phyloP scores from a whole-genome alignment of 805 yeast genomes.

The Candida corydali region DNA sequence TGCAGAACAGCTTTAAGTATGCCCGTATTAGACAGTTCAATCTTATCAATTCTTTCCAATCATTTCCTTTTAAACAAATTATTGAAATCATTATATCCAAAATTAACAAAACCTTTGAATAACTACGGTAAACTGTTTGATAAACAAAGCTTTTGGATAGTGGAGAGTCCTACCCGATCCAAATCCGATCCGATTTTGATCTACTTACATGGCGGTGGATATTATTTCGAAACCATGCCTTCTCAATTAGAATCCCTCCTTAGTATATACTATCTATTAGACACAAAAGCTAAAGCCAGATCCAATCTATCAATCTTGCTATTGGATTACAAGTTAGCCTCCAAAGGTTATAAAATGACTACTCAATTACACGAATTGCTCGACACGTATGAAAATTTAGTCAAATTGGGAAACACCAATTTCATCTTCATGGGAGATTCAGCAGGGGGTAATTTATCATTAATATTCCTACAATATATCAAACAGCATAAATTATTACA shows the following conservation, averaged over 20 bases:
- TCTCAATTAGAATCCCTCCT: slow-evolving; percentile 28
- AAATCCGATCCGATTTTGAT: slow-evolving; percentile 28
- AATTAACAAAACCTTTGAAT: slow-evolving; percentile 14
- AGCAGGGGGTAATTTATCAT: slow-evolving; percentile 38
- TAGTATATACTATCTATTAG: slow-evolving; percentile 24
- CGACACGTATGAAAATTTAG: slow-evolving; percentile 20
- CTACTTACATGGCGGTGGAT: slow-evolving; percentile 40
- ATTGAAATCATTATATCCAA: slow-evolving; percentile 5
- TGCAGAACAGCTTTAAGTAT: slow-evolving; percentile 13
- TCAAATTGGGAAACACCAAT: slow-evolving; percentile 20
- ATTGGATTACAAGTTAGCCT: slow-evolving; percentile 29
- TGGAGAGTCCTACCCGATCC: slow-evolving; percentile 20
- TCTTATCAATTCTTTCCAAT: slow-evolving; percentile 10
- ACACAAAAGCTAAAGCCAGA: slow-evolving; percentile 12
- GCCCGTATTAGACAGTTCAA: slow-evolving; percentile 12
- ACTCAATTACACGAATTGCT: slow-evolving; percentile 28
- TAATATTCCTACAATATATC: slow-evolving; percentile 27
- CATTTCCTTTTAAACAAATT: slow-evolving; percentile 12
- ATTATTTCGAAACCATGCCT: slow-evolving; percentile 25
- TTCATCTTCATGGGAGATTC: slow-evolving; percentile 39
- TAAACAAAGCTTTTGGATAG: slow-evolving; percentile 31
- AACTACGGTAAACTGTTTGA: slow-evolving; percentile 31
- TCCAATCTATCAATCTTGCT: slow-evolving; percentile 20
- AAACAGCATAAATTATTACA: slow-evolving; percentile 10
- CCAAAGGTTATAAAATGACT: slow-evolving; percentile 28